Base-by-base conservation (phyloP, 306 rosid genomes). In the Quercus agrifolia region DNA sequence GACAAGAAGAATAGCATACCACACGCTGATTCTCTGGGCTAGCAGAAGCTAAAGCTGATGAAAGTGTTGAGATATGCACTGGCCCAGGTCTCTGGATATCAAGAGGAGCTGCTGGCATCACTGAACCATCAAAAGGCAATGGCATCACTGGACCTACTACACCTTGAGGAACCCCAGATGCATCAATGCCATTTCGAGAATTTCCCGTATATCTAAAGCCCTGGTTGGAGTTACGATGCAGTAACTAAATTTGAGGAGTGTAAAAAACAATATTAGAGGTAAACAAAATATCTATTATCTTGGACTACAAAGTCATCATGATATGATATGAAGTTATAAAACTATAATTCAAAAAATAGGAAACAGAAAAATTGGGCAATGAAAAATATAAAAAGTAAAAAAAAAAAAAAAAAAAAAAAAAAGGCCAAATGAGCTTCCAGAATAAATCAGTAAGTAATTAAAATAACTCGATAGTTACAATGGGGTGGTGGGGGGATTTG, bases 31-130 rank as follows among this genome's bases (percentile, higher is more conserved):
- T 80, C 58, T 92, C 92, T 1, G 87, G 97, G 56, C 90, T 85
- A 44, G 99, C 97, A 61, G 95, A 88, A 31, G 98, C 94, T 79
- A 94, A 78, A 20, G 94, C 87, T 30, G 98, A 94, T 61, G 94
- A 87, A 71, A 94, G 93, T n/a, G 92, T 76, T 33, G 96, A 68
- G 51, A 73, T 78, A 58, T 93, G 93, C 81, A 82, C 63, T 0
- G 80, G 75, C 56, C 86, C 90, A 21, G 91, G 61, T 51, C 74
- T 89, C 18, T 86, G 97, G 75, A 61, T 56, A 74, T 87, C 94
- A 31, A 30, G 57, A 11, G 91, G 82, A 63, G 89, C 30, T 28
- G 79, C 64, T 49, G 89, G 71, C 81, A 86, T 83, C 74, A 88
- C 88, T 18, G 89, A 73, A 63, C 87, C 83, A 41, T 90, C 94